These are phyloP conservation scores for Carex parvula DNA, from an alignment of 176 grass and related monocot species.

Conservation along the genomic window DNA sequence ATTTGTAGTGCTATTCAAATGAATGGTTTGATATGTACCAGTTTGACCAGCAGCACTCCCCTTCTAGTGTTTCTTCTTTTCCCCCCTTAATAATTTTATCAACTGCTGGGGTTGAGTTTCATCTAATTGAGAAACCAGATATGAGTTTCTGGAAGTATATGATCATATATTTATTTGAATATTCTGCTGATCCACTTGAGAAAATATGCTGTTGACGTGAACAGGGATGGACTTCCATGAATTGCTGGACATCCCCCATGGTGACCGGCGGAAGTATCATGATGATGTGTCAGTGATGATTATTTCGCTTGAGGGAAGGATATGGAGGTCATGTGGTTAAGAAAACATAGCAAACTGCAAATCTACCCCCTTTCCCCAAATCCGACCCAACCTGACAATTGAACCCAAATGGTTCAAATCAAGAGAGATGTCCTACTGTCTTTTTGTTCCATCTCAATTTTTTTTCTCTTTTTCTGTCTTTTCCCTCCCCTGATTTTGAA, in stretches of 20 bases:
- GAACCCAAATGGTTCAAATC: slow-evolving; percentile 8
- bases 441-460: background rate
- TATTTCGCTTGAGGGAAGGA: slow-evolving; percentile 73
- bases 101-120: background rate
- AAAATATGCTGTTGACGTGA: background rate
- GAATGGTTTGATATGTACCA: background rate
- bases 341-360: slow-evolving; percentile 1
- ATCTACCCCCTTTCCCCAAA: background rate
- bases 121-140: background rate
- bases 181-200: background rate
- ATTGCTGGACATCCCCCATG: slow-evolving; percentile 74
- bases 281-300: slow-evolving; percentile 86
- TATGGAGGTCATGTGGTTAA: slow-evolving; percentile 72
- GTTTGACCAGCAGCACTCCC: background rate
- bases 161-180: background rate
- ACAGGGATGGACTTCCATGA: slow-evolving; percentile 85
- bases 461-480: background rate
- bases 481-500: background rate
- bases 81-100: background rate
- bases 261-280: slow-evolving; percentile 70
- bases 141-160: background rate
- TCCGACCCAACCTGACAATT: background rate
- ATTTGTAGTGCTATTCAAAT: background rate
- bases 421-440: background rate
- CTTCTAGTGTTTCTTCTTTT: background rate